phyloP scores from a whole-genome alignment of 768 basidiomycete genomes.

The Tulasnella calospora region DNA sequence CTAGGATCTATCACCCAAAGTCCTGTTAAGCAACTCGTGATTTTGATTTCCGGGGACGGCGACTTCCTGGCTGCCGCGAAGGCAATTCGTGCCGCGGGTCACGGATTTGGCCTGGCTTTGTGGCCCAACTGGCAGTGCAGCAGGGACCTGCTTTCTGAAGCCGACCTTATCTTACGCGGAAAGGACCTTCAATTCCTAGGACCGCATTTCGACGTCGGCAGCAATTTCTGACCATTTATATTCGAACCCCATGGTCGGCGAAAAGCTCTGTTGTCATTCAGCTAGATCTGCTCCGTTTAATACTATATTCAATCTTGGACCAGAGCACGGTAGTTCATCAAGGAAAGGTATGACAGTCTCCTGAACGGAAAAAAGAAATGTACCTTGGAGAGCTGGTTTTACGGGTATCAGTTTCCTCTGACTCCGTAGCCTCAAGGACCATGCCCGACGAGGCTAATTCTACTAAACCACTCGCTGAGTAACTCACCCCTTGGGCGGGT shows the following conservation, averaged over 20 bases:
- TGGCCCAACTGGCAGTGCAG: not conserved
- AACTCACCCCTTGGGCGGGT: too few relatives aligned
- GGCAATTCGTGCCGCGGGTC: not conserved
- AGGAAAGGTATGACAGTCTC: too few relatives aligned
- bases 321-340: too few relatives aligned
- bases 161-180: not conserved
- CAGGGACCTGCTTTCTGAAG: not conserved
- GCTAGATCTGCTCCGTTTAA: too few relatives aligned
- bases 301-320: too few relatives aligned
- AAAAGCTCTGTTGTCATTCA: too few relatives aligned
- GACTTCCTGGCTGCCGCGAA: not conserved
- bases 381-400: too few relatives aligned
- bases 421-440: too few relatives aligned
- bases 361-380: too few relatives aligned
- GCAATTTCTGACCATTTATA: not conserved
- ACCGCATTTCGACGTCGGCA: not conserved
- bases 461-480: too few relatives aligned
- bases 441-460: too few relatives aligned
- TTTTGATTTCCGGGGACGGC: not conserved
- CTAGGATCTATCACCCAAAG: not conserved
- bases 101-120: not conserved
- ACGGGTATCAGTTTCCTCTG: too few relatives aligned
- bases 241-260: not conserved
- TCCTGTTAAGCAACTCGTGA: not conserved
- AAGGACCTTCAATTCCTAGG: not conserved